Evolutionary conservation across 129 eudicot genomes (phyloP).

Genomic region (Centrapalus pauciflorus): DNA sequence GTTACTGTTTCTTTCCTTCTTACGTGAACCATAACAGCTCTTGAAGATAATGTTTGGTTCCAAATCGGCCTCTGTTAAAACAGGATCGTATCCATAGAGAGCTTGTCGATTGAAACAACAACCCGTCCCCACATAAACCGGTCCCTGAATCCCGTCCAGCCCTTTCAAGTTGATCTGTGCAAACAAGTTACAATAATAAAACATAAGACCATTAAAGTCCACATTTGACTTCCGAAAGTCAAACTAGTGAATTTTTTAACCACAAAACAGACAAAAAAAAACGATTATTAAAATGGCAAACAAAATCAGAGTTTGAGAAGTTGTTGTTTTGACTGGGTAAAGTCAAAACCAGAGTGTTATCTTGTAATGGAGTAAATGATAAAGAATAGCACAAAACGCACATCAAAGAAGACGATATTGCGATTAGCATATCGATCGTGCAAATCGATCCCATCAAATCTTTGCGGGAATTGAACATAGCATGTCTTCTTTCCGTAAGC

Average conservation of each 20-base stretch:
- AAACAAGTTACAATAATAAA: background rate
- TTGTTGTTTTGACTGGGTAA: background rate
- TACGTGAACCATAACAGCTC: conserved; percentile 73
- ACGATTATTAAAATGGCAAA: background rate
- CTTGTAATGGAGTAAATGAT: background rate
- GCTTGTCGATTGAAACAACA: conserved; percentile 90
- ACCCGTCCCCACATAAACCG: conserved; percentile 93
- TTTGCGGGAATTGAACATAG: conserved; percentile 78
- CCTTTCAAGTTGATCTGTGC: conserved; percentile 87
- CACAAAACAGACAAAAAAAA: no score
- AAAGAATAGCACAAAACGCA: conserved; percentile 22
- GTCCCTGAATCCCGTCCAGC: conserved; percentile 88
- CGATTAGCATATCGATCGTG: conserved; percentile 92
- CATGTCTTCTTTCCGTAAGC: conserved; percentile 69
- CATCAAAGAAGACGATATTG: conserved; percentile 82
- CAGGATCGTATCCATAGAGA: conserved; percentile 80
- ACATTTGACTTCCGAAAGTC: background rate
- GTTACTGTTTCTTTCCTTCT: conserved; percentile 51
- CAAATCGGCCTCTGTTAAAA: conserved; percentile 69
- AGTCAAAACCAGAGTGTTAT: background rate
- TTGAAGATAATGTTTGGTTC: conserved; percentile 73
- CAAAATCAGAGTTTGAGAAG: background rate
- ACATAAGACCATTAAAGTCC: conserved; percentile 1
- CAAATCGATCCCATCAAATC: conserved; percentile 80
- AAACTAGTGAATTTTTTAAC: no score